These are phyloP conservation scores for Lasiodiplodia sp. DNA, from an alignment of 2,329 filamentous ascomycete species.

Conservation along the genomic window DNA sequence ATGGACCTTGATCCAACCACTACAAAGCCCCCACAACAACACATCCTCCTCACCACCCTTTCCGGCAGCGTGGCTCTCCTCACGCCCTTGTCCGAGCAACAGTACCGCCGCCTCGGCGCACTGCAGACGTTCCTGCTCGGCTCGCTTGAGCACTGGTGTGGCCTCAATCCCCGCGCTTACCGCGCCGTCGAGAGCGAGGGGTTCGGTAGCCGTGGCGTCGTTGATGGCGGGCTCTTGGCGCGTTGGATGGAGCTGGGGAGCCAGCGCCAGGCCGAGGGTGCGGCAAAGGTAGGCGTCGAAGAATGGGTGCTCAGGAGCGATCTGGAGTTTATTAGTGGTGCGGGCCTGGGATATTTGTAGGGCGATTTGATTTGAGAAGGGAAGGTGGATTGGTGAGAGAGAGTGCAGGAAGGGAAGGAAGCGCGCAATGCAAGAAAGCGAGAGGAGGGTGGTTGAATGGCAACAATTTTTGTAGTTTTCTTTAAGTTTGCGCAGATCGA, in stretches of 20 bases:
- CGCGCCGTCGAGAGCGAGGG: slow-evolving; percentile 62
- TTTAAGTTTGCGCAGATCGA: neutral
- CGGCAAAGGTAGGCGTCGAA: slow-evolving; percentile 73
- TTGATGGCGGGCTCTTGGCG: slow-evolving; percentile 76
- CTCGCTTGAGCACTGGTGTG: slow-evolving; percentile 76
- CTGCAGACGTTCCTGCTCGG: slow-evolving; percentile 81
- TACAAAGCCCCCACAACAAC: slow-evolving; percentile 34
- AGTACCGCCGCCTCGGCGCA: slow-evolving; percentile 83
- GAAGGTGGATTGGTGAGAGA: neutral
- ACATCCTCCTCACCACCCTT: slow-evolving; percentile 74
- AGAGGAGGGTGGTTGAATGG: neutral
- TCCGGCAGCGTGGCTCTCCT: slow-evolving; percentile 81
- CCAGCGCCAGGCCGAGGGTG: slow-evolving; percentile 74
- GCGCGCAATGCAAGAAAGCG: too few species aligned
- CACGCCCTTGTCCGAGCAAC: slow-evolving; percentile 76
- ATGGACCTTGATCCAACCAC: slow-evolving; percentile 47
- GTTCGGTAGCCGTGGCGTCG: slow-evolving; percentile 66
- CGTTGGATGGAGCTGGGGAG: slow-evolving; percentile 79
- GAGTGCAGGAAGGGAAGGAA: neutral
- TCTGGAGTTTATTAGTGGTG: slow-evolving; percentile 70
- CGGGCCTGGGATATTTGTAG: slow-evolving; percentile 63
- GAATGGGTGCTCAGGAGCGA: slow-evolving; percentile 74
- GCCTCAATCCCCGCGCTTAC: slow-evolving; percentile 84
- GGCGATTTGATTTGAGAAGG: too few species aligned
- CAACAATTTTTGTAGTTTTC: neutral